Conservation (phyloP, 2,329 filamentous ascomycete species). For the Furcasterigmium furcatum region DNA sequence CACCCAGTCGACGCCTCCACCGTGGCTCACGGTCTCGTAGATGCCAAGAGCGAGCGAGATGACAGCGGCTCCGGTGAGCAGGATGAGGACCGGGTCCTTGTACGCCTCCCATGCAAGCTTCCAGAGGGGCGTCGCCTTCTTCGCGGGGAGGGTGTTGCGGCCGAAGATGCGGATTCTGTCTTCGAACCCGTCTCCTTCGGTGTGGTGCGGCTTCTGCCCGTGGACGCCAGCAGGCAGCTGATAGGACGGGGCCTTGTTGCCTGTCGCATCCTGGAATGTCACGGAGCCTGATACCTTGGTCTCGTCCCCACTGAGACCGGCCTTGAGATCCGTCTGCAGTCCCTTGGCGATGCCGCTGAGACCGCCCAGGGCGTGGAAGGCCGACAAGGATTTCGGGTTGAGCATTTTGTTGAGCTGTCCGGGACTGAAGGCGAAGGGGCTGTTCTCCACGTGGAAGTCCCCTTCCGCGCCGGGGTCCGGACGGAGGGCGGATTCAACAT, state of each 20-base stretch:
- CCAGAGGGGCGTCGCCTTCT: conserved; percentile 59
- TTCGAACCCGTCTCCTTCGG: conserved; percentile 16
- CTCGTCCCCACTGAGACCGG: conserved; percentile 69
- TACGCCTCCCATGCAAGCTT: conserved; percentile 64
- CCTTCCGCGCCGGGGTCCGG: conserved; percentile 69
- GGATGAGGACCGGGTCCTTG: conserved; percentile 65
- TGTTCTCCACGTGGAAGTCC: conserved; percentile 69
- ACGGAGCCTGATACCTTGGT: conserved; percentile 58
- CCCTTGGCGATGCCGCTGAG: conserved; percentile 67
- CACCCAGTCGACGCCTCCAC: conserved; percentile 59
- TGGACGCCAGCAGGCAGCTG: not conserved
- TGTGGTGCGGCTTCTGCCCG: conserved; percentile 6
- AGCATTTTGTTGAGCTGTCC: conserved; percentile 72
- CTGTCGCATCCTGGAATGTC: conserved; percentile 63
- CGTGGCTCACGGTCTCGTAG: conserved; percentile 59
- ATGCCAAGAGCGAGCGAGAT: conserved; percentile 65
- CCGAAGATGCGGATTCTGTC: conserved; percentile 58
- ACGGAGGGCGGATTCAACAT: conserved; percentile 49
- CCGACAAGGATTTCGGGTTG: conserved; percentile 70
- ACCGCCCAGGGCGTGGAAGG: conserved; percentile 70
- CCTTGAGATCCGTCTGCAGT: conserved; percentile 57
- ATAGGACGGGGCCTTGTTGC: not conserved
- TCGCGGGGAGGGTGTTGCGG: conserved; percentile 59
- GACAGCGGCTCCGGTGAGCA: conserved; percentile 62
- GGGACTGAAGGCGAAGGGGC: conserved; percentile 70